These are phyloP conservation scores for Rhododendron williamsianum DNA, from an alignment of 148 eudicot genomes.

Conservation along the genomic window DNA sequence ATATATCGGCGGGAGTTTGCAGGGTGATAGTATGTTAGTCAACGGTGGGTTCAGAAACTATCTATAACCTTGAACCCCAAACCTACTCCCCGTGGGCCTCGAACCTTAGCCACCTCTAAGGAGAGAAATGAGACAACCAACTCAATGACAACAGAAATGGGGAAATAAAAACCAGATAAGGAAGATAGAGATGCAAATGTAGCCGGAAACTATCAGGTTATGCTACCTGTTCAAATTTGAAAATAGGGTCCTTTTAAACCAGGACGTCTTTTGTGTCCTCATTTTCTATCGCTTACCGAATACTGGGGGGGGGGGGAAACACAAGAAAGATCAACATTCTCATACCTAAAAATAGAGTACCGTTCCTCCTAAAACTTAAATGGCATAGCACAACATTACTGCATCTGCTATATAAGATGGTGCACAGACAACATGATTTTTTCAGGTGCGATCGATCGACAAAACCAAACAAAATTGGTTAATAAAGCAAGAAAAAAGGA, in stretches of 20 bases:
- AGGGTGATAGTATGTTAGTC: too few species aligned
- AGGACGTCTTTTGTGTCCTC: not conserved
- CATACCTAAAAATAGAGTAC: not conserved
- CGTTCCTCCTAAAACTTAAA: not conserved
- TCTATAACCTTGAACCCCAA: too few species aligned
- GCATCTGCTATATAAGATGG: not conserved
- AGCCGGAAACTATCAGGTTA: not conserved
- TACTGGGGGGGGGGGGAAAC: not conserved
- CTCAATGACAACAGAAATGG: too few species aligned
- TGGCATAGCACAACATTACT: not conserved
- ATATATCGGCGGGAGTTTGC: too few species aligned
- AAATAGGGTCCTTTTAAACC: not conserved
- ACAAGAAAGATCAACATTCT: not conserved
- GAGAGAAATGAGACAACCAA: too few species aligned
- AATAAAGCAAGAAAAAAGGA: not conserved
- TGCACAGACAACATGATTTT: not conserved
- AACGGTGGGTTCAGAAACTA: too few species aligned
- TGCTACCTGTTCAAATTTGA: not conserved
- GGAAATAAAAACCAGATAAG: too few species aligned
- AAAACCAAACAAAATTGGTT: constrained; percentile 1
- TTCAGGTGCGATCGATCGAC: not conserved
- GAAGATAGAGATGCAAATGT: too few species aligned
- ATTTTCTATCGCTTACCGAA: not conserved
- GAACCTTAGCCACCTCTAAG: too few species aligned
- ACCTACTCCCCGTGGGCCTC: too few species aligned